phyloP scores from a whole-genome alignment of 2,329 filamentous ascomycete genomes.

The Paramyrothecium sp. region DNA sequence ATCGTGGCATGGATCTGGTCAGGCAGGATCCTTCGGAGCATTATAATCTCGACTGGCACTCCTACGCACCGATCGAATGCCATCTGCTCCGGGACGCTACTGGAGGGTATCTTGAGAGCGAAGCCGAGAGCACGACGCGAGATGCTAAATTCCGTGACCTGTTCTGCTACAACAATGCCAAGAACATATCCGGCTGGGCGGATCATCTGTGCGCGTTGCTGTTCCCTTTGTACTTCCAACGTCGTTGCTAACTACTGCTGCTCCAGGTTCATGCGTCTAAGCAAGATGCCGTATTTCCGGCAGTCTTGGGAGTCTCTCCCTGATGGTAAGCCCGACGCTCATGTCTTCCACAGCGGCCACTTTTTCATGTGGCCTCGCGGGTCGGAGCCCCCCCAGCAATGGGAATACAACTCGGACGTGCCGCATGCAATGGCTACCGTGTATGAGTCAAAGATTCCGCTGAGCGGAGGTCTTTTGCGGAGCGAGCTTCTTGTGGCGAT shows the following conservation, averaged over 20 bases:
- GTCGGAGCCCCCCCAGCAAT: not conserved
- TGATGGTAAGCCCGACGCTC: not conserved
- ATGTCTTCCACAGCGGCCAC: not conserved
- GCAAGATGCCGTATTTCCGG: not conserved
- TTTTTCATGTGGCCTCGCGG: conserved; percentile 1
- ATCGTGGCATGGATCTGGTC: not conserved
- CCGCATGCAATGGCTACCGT: conserved; percentile 6
- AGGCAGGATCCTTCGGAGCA: not conserved
- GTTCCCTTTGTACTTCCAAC: not conserved
- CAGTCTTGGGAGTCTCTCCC: not conserved
- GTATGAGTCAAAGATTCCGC: not conserved
- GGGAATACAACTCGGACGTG: not conserved
- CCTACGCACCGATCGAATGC: not conserved
- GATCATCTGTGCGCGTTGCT: not conserved
- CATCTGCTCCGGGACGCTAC: not conserved
- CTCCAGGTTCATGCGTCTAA: not conserved
- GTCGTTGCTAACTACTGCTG: not conserved
- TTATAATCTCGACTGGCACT: not conserved
- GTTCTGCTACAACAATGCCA: not conserved
- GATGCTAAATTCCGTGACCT: not conserved
- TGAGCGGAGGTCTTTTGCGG: not conserved
- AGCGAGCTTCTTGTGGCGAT: conserved; percentile 5
- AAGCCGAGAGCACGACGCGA: not conserved
- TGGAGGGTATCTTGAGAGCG: not conserved
- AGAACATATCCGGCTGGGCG: not conserved